A percentile compares a stretch with the other conserved stretches of the same genome.
These are phyloP conservation scores for Colletotrichum sp. DNA, from an alignment of 2,329 filamentous ascomycete genomes.

Conservation along the genomic window DNA sequence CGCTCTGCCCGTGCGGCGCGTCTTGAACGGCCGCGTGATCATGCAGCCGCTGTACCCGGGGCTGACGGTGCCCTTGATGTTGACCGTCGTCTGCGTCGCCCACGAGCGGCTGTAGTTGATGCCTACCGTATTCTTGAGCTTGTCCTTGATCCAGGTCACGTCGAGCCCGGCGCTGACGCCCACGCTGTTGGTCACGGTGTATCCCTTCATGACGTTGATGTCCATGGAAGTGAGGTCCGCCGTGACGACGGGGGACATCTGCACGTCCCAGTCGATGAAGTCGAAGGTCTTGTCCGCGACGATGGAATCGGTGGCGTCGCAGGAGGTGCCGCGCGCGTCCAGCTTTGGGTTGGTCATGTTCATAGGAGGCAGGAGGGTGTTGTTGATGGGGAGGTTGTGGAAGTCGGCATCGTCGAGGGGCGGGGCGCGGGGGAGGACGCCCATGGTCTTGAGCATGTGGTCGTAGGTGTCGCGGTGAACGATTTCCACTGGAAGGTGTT, in stretches of 20 bases:
- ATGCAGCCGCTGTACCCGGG: neutral
- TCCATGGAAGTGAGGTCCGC: neutral
- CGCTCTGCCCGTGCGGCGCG: neutral
- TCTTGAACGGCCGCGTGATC: neutral
- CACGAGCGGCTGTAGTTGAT: neutral
- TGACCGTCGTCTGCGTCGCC: neutral
- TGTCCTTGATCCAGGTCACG: neutral
- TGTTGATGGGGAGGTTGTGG: neutral
- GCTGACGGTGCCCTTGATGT: neutral
- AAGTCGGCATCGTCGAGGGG: neutral
- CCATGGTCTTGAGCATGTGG: neutral
- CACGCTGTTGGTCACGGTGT: neutral
- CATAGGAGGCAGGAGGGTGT: neutral
- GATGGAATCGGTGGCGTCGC: neutral
- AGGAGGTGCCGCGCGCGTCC: neutral
- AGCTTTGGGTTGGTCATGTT: neutral
- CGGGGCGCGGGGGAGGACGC: neutral
- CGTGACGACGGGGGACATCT: slow-evolving; percentile 2
- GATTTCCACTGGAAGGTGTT: neutral
- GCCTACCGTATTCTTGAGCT: neutral
- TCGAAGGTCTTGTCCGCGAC: neutral
- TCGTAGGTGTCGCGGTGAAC: neutral
- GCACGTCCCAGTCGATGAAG: slow-evolving; percentile 12
- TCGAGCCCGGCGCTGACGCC: neutral
- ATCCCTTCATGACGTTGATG: neutral